Conservation (phyloP, 2,329 filamentous ascomycete genomes). For the Phyllosticta capitalensis region DNA sequence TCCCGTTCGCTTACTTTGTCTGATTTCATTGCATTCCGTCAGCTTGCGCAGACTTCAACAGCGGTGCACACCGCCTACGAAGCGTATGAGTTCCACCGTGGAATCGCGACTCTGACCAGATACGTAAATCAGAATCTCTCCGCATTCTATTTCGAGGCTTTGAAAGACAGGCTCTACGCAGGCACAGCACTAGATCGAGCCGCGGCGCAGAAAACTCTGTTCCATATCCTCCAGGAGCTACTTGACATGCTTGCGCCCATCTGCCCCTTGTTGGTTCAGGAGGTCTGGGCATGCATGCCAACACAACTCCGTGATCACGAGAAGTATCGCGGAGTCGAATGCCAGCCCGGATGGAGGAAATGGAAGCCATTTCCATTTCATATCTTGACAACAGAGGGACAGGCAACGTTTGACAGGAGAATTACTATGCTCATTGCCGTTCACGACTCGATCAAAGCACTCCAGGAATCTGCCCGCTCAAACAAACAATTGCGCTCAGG, state of each 20-base stretch:
- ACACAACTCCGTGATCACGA: constrained; percentile 46
- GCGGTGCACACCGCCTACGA: constrained; percentile 57
- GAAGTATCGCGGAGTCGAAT: background rate
- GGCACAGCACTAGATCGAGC: constrained; percentile 56
- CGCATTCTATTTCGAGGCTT: constrained; percentile 84
- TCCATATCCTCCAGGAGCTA: constrained; percentile 59
- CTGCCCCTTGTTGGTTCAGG: constrained; percentile 74
- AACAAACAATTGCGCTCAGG: constrained; percentile 70
- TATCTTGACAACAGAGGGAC: background rate
- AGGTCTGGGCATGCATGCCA: constrained; percentile 74
- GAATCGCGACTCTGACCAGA: constrained; percentile 60
- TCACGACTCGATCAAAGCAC: constrained; percentile 60
- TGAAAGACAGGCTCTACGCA: constrained; percentile 89
- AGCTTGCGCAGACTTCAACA: constrained; percentile 56
- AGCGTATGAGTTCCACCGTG: constrained; percentile 75
- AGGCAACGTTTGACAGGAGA: constrained; percentile 20
- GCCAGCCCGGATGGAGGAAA: constrained; percentile 15
- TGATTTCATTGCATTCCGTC: constrained; percentile 61
- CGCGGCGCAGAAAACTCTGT: constrained; percentile 48
- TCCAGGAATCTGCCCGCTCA: constrained; percentile 62
- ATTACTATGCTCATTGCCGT: constrained; percentile 37
- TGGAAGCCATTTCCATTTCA: constrained; percentile 18
- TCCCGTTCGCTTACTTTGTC: constrained; percentile 2
- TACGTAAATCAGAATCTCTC: constrained; percentile 80
- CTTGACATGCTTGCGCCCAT: constrained; percentile 72